Conservation (phyloP, 139 green algal species). For the Chlorokybus atmophyticus region DNA sequence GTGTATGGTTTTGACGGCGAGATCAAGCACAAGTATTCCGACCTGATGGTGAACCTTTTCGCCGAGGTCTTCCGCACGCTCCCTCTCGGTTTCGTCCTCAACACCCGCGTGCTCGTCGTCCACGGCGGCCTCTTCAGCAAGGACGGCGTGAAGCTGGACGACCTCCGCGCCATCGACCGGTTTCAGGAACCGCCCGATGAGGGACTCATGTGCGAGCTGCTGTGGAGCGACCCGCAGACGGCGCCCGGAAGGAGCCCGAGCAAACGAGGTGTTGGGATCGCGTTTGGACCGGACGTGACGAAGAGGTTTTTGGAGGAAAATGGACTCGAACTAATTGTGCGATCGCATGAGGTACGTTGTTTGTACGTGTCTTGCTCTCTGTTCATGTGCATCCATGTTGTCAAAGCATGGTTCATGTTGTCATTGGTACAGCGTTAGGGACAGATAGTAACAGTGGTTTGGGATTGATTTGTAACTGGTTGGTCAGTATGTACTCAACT, state of each 20-base stretch:
- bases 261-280: slow-evolving; percentile 84
- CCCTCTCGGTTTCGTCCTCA: slow-evolving; percentile 72
- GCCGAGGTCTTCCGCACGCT: slow-evolving; percentile 42
- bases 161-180: slow-evolving; percentile 68
- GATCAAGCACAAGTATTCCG: slow-evolving; percentile 61
- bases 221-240: slow-evolving; percentile 85
- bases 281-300: slow-evolving; percentile 59
- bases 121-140: slow-evolving; percentile 80
- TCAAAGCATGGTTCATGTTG: too few relatives aligned
- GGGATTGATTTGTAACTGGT: too few relatives aligned
- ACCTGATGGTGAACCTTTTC: slow-evolving; percentile 77
- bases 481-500: not conserved
- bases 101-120: slow-evolving; percentile 72
- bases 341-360: slow-evolving; percentile 31
- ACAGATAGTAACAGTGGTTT: too few relatives aligned
- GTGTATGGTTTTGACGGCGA: slow-evolving; percentile 95
- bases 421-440: too few relatives aligned
- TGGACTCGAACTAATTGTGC: slow-evolving; percentile 25
- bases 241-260: slow-evolving; percentile 46
- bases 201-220: slow-evolving; percentile 88
- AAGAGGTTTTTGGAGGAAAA: slow-evolving; percentile 75
- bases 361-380: too few relatives aligned
- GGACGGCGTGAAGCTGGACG: slow-evolving; percentile 76
- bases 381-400: too few relatives aligned
- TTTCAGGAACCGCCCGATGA: slow-evolving; percentile 83